Evolutionary conservation across 2,329 filamentous ascomycete species (phyloP), one percentile per base, ranked within the genome.

Genomic region (Penicillium sp.): DNA sequence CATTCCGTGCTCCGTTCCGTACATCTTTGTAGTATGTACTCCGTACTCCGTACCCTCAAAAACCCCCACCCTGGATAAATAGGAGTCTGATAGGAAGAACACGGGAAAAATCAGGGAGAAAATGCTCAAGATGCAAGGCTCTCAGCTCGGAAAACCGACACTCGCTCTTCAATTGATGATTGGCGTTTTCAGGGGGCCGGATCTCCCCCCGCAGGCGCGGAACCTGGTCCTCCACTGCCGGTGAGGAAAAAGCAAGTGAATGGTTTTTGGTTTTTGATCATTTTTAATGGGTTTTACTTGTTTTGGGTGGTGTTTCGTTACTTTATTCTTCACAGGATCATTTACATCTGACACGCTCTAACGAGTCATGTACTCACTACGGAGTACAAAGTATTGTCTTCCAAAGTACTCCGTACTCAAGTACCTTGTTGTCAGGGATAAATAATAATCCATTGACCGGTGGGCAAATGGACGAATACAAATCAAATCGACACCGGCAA

Each of bases 191-290:
- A 35, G 39, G 39, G 39, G 49, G 10, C 57, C 60, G 48, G 55
- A 61, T 62, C 56, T 62, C 65, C 67, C 63, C 68, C 64, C 67
- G 68, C 68, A 66, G 56, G 63, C 61, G 64, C 61, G 66, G 67
- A 68, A 66, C 62, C 60, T 59, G 48, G 58, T 65, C 57, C 54
- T 64, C 55, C 61, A 62, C 53, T 63, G 49, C 69, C 67, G 66
- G 69, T 69, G 68, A 70, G 64, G 61, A 25, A 54, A 55, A 48
- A 48, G 49, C 19, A 52, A 43, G 47, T 19, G 15, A 19, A 27
- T 17, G 44, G 15, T 6, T 4, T 17, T 38, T 31, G 13, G 15
- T 29, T 29, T 35, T 35, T 3, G 21, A 33, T 36, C 1, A n/a
- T 39, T 38, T 19, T 19, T 29, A 10, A 27, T 43, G 8, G 10